Evolutionary conservation across 2,329 filamentous ascomycete genomes (phyloP).

Genomic region (Pseudogymnoascus sp.): DNA sequence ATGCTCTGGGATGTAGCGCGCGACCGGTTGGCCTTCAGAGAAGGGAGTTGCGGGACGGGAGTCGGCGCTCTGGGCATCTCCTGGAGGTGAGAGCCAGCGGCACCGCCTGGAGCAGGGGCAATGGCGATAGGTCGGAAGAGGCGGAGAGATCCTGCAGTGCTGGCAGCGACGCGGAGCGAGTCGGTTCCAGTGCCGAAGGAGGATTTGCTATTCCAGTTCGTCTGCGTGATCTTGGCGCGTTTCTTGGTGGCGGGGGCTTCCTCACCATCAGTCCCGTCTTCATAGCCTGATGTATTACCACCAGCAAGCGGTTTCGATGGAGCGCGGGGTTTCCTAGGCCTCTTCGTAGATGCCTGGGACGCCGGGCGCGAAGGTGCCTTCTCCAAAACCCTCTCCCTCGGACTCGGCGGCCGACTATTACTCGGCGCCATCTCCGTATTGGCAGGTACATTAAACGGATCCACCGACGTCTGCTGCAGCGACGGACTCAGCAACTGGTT

Average conservation of each 20-base stretch:
- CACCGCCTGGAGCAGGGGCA: conserved; percentile 38
- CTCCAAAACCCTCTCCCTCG: conserved; percentile 16
- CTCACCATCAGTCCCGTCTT: conserved; percentile 41
- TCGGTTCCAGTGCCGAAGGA: conserved; percentile 69
- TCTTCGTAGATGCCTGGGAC: conserved; percentile 24
- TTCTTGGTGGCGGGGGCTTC: conserved; percentile 57
- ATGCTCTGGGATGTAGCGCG: conserved; percentile 36
- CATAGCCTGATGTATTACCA: conserved; percentile 68
- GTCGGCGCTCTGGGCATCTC: conserved; percentile 72
- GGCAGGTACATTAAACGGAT: conserved; percentile 16
- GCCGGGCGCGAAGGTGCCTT: conserved; percentile 22
- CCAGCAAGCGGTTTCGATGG: conserved; percentile 17
- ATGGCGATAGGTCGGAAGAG: conserved; percentile 67
- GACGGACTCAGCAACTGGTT: conserved; percentile 27
- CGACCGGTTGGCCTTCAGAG: conserved; percentile 28
- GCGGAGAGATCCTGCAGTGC: conserved; percentile 80
- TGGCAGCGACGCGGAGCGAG: conserved; percentile 82
- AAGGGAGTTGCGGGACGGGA: conserved; percentile 50
- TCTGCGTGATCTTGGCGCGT: conserved; percentile 69
- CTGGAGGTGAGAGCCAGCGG: conserved; percentile 50
- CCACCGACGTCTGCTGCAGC: conserved; percentile 18
- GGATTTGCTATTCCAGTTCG: conserved; percentile 63
- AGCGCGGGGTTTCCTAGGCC: conserved; percentile 13
- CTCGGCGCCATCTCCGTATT: conserved; percentile 15
- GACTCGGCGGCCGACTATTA: conserved; percentile 14